phyloP scores from a whole-genome alignment of 2,329 filamentous ascomycete genomes.

The Penicillium sp. region DNA sequence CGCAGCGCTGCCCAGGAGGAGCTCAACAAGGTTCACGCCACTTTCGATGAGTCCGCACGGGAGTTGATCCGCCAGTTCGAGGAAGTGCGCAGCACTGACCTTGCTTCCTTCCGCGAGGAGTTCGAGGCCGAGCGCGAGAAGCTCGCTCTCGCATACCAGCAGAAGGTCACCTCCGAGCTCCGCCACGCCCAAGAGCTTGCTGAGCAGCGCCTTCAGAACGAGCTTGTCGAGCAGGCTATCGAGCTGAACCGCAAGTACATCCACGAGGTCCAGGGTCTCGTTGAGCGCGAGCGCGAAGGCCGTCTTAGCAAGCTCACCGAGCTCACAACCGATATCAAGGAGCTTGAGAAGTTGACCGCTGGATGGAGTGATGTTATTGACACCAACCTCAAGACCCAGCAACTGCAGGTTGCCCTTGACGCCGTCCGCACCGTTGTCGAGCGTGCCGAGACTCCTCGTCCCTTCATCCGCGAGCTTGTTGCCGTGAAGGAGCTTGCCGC shows the following conservation, averaged over 20 bases:
- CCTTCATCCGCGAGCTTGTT: conserved; percentile 89
- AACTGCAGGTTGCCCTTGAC: conserved; percentile 93
- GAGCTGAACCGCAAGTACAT: conserved; percentile 84
- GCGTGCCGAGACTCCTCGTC: conserved; percentile 71
- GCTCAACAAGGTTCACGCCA: conserved; percentile 68
- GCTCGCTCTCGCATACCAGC: conserved; percentile 75
- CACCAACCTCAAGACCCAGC: conserved; percentile 87
- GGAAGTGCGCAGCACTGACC: conserved; percentile 76
- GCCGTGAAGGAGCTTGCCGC: conserved; percentile 89
- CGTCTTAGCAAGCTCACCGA: conserved; percentile 84
- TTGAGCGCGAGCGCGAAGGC: conserved; percentile 85
- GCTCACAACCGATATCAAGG: conserved; percentile 73
- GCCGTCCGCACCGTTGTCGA: conserved; percentile 84
- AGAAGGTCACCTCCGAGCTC: conserved; percentile 76
- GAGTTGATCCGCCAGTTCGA: conserved; percentile 90
- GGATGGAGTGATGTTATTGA: conserved; percentile 93
- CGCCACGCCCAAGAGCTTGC: conserved; percentile 77
- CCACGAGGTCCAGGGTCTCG: conserved; percentile 73
- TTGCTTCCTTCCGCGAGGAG: conserved; percentile 80
- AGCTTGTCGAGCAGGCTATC: conserved; percentile 87
- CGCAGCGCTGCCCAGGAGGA: conserved; percentile 73
- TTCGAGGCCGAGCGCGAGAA: conserved; percentile 85
- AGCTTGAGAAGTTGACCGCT: conserved; percentile 82
- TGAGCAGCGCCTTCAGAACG: conserved; percentile 80
- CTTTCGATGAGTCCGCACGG: conserved; percentile 84